phyloP scores from a whole-genome alignment of 192 early-diverging fungal species.

The Coemansia sp. region DNA sequence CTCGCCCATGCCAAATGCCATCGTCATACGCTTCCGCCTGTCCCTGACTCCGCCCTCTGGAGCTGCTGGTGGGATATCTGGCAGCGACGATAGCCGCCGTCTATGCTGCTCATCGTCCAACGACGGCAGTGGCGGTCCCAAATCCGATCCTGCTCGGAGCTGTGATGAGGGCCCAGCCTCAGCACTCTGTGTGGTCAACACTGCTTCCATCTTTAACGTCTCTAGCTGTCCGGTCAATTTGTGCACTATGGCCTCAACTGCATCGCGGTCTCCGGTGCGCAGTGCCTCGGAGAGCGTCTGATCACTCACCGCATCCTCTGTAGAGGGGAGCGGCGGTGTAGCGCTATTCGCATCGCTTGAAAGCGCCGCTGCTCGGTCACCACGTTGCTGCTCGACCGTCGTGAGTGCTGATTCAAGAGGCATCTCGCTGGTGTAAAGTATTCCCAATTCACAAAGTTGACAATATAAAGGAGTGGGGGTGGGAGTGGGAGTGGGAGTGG shows the following conservation, averaged over 20 bases:
- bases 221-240: constrained; percentile 49
- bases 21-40: constrained; percentile 37
- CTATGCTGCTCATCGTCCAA: constrained; percentile 18
- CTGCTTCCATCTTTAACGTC: constrained; percentile 39
- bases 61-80: constrained; percentile 9
- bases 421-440: not conserved
- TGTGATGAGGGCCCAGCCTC: constrained; percentile 10
- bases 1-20: constrained; percentile 26
- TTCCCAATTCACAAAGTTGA: not conserved
- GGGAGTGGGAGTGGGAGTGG: not conserved
- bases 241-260: constrained; percentile 45
- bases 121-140: not conserved
- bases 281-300: constrained; percentile 47
- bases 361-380: not conserved
- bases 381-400: not conserved
- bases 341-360: constrained; percentile 3
- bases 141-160: not conserved
- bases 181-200: constrained; percentile 20
- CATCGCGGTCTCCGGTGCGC: constrained; percentile 48
- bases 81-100: constrained; percentile 29
- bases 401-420: constrained; percentile 1
- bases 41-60: constrained; percentile 6
- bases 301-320: constrained; percentile 1
- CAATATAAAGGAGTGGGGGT: not conserved
- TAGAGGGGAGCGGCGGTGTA: not conserved